Base-by-base conservation (phyloP, 176 grass and related monocot species). In the Phyllostachys edulis region DNA sequence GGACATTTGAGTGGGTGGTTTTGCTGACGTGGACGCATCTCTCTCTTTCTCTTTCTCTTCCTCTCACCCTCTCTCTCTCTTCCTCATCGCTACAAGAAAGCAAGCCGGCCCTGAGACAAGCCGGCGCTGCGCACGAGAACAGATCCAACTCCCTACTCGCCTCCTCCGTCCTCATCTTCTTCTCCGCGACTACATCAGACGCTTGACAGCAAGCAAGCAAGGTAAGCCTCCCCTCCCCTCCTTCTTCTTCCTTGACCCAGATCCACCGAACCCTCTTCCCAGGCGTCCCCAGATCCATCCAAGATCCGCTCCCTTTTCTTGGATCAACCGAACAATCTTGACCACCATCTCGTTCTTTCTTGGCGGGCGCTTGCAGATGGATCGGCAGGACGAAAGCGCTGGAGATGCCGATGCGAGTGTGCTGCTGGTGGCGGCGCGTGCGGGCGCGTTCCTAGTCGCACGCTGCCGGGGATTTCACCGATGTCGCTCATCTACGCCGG, bases 391-490 rank as follows among this genome's bases (percentile, higher is more conserved):
- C 96, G 95, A 85, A 95, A 98, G 87, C 87, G 57, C 36, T 91
- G 46, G 96, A 98, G 90, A 86, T 93, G 79, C 82, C 95, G 73
- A 98, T 98, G 96, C 96, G n/a, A 93, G 88, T n/a, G 84, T 98
- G 76, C 76, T 95, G 79, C 83, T 98, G 65, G 83, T 95, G 44
- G 91, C 89, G 5, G 88, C 83, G 0, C 87, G 85, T 15, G 84
- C 90, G 37, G 93, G 59, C 13, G 91, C 91, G 63, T 95, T 95
- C 52, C 54, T 73, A 4, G 64, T 61, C 56, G 96, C 80, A 63
- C 71, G 6, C 71, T 95, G 49, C n/a, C n/a, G 87, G 82, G 0
- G 92, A 94, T 64, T 98, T 95, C 73, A 73, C 91, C 89, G 34
- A 98, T 98, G 96, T 86, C 95, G 51, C 74, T 98, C 59, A 71